Percentiles rank a stretch among this genome's conserved stretches.
Evolutionary conservation across 2,329 filamentous ascomycete species (phyloP).

Genomic region (Penicillium sp.): DNA sequence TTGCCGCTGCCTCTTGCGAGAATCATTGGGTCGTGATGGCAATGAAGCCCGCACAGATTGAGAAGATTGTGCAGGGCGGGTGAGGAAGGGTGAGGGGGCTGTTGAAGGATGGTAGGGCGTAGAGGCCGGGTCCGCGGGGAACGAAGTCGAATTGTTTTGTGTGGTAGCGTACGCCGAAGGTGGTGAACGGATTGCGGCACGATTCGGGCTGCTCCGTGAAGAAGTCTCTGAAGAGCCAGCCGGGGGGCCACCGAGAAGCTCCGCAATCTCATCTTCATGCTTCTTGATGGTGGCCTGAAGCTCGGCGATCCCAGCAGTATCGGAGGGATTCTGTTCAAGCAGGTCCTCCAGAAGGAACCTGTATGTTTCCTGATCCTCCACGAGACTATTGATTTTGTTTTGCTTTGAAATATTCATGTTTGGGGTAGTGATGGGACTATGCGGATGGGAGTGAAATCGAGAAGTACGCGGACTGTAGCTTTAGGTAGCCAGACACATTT

Average conservation of each 20-base stretch:
- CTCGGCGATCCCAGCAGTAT: neutral
- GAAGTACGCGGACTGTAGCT: neutral
- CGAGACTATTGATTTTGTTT: neutral
- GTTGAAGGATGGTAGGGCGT: slow-evolving; percentile 22
- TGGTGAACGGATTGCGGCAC: neutral
- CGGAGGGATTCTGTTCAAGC: neutral
- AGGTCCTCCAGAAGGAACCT: slow-evolving; percentile 5
- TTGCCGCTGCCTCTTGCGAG: slow-evolving; percentile 26
- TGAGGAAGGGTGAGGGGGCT: slow-evolving; percentile 23
- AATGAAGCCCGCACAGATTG: neutral
- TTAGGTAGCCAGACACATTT: neutral
- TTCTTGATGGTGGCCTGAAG: slow-evolving; percentile 2
- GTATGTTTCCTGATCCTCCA: slow-evolving; percentile 6
- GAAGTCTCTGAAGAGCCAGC: neutral
- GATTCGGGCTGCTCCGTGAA: neutral
- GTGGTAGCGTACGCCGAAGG: neutral
- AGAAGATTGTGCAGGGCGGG: neutral
- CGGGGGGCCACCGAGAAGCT: neutral
- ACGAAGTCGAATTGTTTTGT: neutral
- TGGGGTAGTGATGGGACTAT: neutral
- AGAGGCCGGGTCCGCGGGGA: slow-evolving; percentile 5
- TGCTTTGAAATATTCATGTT: slow-evolving; percentile 1
- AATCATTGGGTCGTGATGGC: neutral
- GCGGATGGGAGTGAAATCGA: neutral
- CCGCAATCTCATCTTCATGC: neutral